Evolutionary conservation across 305 asterid genomes (phyloP), one percentile per base, ranked within the genome.

Genomic region (Rubia balearica): DNA sequence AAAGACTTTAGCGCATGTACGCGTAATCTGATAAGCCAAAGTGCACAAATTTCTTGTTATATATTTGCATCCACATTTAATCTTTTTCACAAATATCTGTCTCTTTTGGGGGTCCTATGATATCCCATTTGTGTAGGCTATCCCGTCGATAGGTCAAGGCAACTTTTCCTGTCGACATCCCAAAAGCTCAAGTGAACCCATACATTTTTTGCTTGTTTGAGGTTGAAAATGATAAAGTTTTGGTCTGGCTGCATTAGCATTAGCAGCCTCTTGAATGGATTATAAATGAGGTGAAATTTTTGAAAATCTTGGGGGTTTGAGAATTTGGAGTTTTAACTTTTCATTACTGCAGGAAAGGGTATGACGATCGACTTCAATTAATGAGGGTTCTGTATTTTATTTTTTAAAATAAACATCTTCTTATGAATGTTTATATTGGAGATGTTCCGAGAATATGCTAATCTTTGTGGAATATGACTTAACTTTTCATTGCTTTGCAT

Each of bases 21-120:
- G 68, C 68, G 68, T 64, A 64, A 41, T 43, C 21, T 38, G 68
- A 16, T 64, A 8, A 62, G 36, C 67, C 57, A 51, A 38, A 62
- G 68, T 8, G 12, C 49, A 17, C 12, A 10, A 62, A 14, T 17
- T 64, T 64, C 67, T 16, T 27, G 65, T 6, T 8, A 62, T 48
- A 38, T 0, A 62, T 30, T 61, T 61, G 27, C 41, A 61, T 48
- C 53, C 17, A 48, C 65, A 61, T 61, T 61, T 13, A 14, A 12
- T 62, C 67, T 62, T 62, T 36, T 33, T 51, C 67, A 14, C 67
- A 36, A 62, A 4, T 17, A 36, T 17, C 12, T 16, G 41, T 24
- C 48, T 33, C 46, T 62, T 33, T 38, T 8, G 40, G 51, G 43
- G 68, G 49, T 64, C 68, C 57, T 51, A 51, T 49, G 9, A 51